Evolutionary conservation across 192 early-diverging fungal species (phyloP).

Genomic region (Entomortierella beljakovae): DNA sequence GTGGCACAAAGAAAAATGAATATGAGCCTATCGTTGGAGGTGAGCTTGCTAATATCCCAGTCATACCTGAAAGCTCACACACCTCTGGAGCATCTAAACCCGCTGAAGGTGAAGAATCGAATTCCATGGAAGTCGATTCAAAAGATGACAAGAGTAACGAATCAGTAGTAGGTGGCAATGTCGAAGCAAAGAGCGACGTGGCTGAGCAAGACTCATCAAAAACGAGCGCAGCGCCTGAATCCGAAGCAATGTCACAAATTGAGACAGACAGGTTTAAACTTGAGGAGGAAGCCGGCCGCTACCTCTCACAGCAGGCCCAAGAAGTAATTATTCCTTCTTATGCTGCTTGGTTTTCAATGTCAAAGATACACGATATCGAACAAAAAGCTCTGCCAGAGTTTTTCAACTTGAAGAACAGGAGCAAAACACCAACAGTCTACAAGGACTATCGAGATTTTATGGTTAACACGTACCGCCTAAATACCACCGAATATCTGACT

Average conservation of each 20-base stretch:
- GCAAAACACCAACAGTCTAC: slow-evolving; percentile 93
- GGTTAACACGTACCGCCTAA: slow-evolving; percentile 97
- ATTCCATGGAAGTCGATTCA: slow-evolving; percentile 39
- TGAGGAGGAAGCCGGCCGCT: slow-evolving; percentile 76
- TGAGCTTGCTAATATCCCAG: slow-evolving; percentile 71
- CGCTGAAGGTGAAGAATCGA: slow-evolving; percentile 6
- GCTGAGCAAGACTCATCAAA: slow-evolving; percentile 15
- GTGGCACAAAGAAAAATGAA: slow-evolving; percentile 68
- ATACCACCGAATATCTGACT: slow-evolving; percentile 95
- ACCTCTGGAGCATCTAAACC: not conserved
- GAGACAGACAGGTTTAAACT: slow-evolving; percentile 40
- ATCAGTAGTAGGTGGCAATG: not conserved
- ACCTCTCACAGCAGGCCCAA: slow-evolving; percentile 76
- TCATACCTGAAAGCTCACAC: not conserved
- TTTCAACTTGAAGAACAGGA: slow-evolving; percentile 92
- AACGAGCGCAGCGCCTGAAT: slow-evolving; percentile 12
- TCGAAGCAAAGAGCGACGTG: slow-evolving; percentile 7
- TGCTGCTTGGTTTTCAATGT: slow-evolving; percentile 92
- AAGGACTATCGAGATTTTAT: slow-evolving; percentile 98
- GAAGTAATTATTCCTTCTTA: slow-evolving; percentile 88
- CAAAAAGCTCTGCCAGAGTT: slow-evolving; percentile 93
- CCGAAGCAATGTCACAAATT: slow-evolving; percentile 18
- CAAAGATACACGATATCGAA: slow-evolving; percentile 88
- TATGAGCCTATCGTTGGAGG: slow-evolving; percentile 71
- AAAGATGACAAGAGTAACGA: slow-evolving; percentile 17